Base-by-base conservation (phyloP, 108 stramenopile genomes). In the Pseudonitzschia multistriata region DNA sequence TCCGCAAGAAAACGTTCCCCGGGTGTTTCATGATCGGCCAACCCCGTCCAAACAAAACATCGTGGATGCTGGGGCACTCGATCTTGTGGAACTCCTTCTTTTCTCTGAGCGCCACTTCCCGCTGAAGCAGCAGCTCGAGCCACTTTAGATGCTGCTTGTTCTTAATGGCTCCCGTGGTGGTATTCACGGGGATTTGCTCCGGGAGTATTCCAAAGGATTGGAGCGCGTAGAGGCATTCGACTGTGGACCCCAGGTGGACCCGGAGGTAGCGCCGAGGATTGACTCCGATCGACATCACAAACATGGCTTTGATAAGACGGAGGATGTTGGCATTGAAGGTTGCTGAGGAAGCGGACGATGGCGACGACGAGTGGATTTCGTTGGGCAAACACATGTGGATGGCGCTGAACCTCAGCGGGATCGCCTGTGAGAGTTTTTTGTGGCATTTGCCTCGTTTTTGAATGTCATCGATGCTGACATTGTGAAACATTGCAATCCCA, bases 1-100 rank as follows among this genome's bases (percentile, higher is more conserved):
- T 39, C 29, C 61, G 59, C n/a, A 77, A 69, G n/a, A 45, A 2
- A 2, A 69, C 62, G 63, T 78, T 78, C 5, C 77, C 77, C 21
- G 70, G 61, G 55, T 78, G 77, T 29, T 42, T 39, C 56, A 66
- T 55, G 27, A 78, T 62, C 19, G 67, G 67, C 35, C 67, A 48
- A 3, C 77, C 77, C 36, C 77, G 55, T 0, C 77, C 77, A 47
- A 68, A 73, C 3, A 78, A 30, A 13, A 78, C 67, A 42, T 78
- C 77, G 3, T 53, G 50, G 29, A 57, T 27, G 19, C 2, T 42
- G 62, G 59, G 25, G 59, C 59, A 60, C n/a, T 60, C 59, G 35
- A 60, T 65, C 42, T 39, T 36, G 19, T 60, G 11, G 14, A 60
- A 60, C 2, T 2, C 0, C 28, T 33, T 3, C n/a, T 36, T 36